Evolutionary conservation across 495 filamentous ascomycete genomes (phyloP).

Genomic region (Penicillium macrosclerotiorum): DNA sequence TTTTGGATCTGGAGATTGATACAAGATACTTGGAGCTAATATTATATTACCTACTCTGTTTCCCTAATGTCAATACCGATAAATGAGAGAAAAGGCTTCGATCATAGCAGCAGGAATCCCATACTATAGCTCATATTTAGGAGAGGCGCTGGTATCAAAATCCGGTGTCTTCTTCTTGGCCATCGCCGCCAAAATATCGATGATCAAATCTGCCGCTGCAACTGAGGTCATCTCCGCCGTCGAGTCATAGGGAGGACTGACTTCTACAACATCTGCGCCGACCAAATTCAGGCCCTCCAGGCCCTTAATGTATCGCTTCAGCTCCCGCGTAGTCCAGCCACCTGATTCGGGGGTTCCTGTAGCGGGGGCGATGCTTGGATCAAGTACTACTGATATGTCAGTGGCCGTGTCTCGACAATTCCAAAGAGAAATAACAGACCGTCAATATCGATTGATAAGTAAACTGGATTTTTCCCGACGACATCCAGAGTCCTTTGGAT

Average conservation of each 20-base stretch:
- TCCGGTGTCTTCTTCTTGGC: slow-evolving; percentile 13
- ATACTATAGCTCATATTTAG: neutral
- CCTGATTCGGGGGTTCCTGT: slow-evolving; percentile 88
- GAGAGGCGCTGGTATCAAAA: neutral
- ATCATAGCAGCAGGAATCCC: neutral
- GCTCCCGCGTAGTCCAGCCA: slow-evolving; percentile 81
- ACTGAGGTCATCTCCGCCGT: slow-evolving; percentile 46
- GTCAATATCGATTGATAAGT: slow-evolving; percentile 87
- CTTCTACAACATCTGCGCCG: slow-evolving; percentile 77
- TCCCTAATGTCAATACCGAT: too few species aligned
- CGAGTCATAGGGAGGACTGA: slow-evolving; percentile 53
- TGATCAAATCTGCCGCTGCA: slow-evolving; percentile 42
- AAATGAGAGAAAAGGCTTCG: neutral
- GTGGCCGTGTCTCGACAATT: neutral
- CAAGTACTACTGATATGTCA: neutral
- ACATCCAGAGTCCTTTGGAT: slow-evolving; percentile 71
- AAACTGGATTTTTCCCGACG: slow-evolving; percentile 73
- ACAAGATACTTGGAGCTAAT: too few species aligned
- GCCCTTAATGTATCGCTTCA: slow-evolving; percentile 70
- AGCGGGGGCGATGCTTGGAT: slow-evolving; percentile 61
- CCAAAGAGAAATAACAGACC: slow-evolving; percentile 43
- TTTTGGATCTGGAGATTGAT: too few species aligned
- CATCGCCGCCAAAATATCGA: slow-evolving; percentile 29
- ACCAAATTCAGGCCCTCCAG: slow-evolving; percentile 73
- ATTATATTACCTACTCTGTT: too few species aligned